Evolutionary conservation across 768 basidiomycete genomes (phyloP).

Genomic region (Mrakia blollopis): DNA sequence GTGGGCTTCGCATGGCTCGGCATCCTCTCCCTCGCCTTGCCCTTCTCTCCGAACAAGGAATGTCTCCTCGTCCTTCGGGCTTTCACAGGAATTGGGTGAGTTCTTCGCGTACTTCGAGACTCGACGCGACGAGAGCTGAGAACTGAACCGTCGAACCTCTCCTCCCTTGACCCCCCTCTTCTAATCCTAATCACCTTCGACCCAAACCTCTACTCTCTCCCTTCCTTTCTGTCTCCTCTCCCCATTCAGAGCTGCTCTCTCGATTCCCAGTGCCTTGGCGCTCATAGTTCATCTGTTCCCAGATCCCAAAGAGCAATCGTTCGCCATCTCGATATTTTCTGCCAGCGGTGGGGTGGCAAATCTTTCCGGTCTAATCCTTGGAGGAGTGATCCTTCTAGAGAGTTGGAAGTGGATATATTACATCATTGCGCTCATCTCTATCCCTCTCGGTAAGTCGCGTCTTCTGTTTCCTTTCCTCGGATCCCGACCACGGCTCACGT

Average conservation of each 20-base stretch:
- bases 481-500: too few relatives aligned
- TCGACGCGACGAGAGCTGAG: neutral
- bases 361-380: slow-evolving; percentile 34
- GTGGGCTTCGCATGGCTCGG: slow-evolving; percentile 49
- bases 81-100: slow-evolving; percentile 48
- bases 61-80: slow-evolving; percentile 54
- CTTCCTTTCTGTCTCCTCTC: too few relatives aligned
- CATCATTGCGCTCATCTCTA: slow-evolving; percentile 31
- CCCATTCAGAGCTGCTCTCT: slow-evolving; percentile 49
- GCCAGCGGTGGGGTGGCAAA: slow-evolving; percentile 35
- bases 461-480: too few relatives aligned
- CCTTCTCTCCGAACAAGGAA: slow-evolving; percentile 51
- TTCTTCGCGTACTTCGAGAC: too few relatives aligned
- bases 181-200: too few relatives aligned
- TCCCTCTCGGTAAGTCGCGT: too few relatives aligned
- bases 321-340: slow-evolving; percentile 26
- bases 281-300: slow-evolving; percentile 37
- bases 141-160: neutral
- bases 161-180: too few relatives aligned
- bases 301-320: slow-evolving; percentile 32
- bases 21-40: slow-evolving; percentile 49
- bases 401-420: slow-evolving; percentile 42
- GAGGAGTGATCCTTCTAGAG: slow-evolving; percentile 35
- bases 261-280: slow-evolving; percentile 50
- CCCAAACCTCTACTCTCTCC: too few relatives aligned